phyloP scores from a whole-genome alignment of 2,329 filamentous ascomycete genomes.

The Penicillium brasilianum region DNA sequence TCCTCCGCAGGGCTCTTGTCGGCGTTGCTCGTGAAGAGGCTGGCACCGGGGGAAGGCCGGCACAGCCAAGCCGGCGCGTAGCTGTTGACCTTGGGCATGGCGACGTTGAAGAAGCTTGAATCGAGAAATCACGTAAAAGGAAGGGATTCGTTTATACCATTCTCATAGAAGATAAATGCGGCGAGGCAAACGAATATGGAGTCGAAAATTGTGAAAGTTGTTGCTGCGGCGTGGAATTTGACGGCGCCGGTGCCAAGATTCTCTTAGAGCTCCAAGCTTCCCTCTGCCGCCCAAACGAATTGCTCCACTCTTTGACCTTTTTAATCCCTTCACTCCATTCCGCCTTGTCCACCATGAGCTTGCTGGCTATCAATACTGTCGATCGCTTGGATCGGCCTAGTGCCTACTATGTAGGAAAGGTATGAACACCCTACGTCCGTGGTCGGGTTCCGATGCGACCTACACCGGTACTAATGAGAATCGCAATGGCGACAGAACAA shows the following conservation, averaged over 20 bases:
- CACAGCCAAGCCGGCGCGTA: conserved; percentile 89
- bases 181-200: conserved; percentile 8
- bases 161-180: neutral
- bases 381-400: conserved; percentile 93
- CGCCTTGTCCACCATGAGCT: conserved; percentile 33
- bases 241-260: conserved; percentile 33
- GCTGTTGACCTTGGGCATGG: conserved; percentile 83
- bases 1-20: conserved; percentile 43
- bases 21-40: conserved; percentile 69
- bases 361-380: conserved; percentile 63
- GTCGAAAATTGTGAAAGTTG: conserved; percentile 14
- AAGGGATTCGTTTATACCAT: conserved; percentile 13
- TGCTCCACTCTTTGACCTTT: conserved; percentile 6
- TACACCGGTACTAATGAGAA: neutral
- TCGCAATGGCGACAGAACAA: conserved; percentile 63
- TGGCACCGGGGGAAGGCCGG: conserved; percentile 74
- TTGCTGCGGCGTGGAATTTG: conserved; percentile 32
- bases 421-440: conserved; percentile 49
- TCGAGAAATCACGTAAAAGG: neutral
- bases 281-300: conserved; percentile 25
- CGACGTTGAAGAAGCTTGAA: neutral
- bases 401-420: conserved; percentile 86
- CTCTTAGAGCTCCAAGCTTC: conserved; percentile 32
- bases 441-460: conserved; percentile 15
- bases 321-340: neutral